phyloP scores from a whole-genome alignment of 345 rosid species.

The Euphorbia lathyris region DNA sequence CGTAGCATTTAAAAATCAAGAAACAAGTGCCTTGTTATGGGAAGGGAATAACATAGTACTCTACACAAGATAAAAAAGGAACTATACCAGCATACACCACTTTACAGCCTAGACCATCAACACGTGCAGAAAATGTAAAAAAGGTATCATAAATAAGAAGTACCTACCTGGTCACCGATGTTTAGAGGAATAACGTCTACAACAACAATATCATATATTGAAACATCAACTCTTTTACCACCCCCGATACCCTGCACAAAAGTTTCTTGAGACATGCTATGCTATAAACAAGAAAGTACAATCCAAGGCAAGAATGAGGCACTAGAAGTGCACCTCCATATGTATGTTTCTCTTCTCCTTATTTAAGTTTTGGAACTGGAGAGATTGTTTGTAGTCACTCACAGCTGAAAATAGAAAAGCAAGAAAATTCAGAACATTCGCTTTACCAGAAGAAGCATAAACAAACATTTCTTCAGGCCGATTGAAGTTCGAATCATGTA shows the following conservation, averaged over 20 bases:
- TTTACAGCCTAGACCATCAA: constrained; percentile 59
- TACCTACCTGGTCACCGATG: constrained; percentile 88
- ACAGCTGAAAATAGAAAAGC: constrained; percentile 49
- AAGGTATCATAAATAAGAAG: neutral
- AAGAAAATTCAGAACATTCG: constrained; percentile 1
- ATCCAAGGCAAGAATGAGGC: neutral
- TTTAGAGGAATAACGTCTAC: constrained; percentile 92
- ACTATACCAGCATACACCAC: constrained; percentile 92
- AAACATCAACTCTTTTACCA: constrained; percentile 78
- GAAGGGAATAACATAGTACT: neutral
- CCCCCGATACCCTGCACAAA: constrained; percentile 72
- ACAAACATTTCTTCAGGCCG: neutral
- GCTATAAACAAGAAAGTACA: neutral
- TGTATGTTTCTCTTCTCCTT: constrained; percentile 95
- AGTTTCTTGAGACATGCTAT: neutral
- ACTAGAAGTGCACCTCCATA: constrained; percentile 55
- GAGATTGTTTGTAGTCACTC: constrained; percentile 96
- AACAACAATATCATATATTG: constrained; percentile 88
- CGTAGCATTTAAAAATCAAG: neutral
- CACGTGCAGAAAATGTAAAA: neutral
- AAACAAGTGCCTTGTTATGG: neutral
- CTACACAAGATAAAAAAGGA: neutral
- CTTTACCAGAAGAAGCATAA: neutral
- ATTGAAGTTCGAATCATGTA: neutral
- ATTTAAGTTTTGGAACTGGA: constrained; percentile 94